Base-by-base conservation (phyloP, 352 stramenopile species). In the Phytophthora podocarpi region DNA sequence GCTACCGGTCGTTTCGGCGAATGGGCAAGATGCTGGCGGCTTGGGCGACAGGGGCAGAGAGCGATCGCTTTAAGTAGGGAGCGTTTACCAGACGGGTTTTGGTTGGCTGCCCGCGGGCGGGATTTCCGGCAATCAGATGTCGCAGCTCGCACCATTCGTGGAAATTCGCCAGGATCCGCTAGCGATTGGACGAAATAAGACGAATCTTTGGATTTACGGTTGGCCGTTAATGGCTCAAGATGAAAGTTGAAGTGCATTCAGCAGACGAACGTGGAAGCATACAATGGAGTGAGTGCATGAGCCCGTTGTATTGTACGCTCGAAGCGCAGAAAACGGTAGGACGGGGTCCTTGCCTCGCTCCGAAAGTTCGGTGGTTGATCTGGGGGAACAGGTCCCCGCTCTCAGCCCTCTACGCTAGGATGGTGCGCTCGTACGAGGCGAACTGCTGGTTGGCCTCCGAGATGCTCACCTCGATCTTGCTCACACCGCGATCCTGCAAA, bases 401-500 rank as follows among this genome's bases (percentile, higher is more conserved):
- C 49, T 47, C 46, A 45, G 30, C 23, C 9, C n/a, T 49, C 31
- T 80, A 86, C 28, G 67, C 67, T 27, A 89, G 47, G 49, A 95
- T 85, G 27, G 71, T 76, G 59, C 84, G 82, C 57, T 94, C 85
- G 61, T 92, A 93, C 20, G 83, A 85, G 9, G 87, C 87, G 52
- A 94, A 87, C 60, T 99, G 96, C 58, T 96, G 89, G 24, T 87
- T 75, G 28, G 92, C 91, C 66, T 99, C 96, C 18, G 91, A 94
- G 59, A 98, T 97, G 67, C 86, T 97, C 24, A 98, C 87, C 76
- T 99, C 93, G 62, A 99, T 85, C 69, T 94, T 96, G 20, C 75
- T 77, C 28, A 86, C 87, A 15, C 86, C 83, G 13, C 87, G 87
- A n/a, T 89, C 80, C 78, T 90, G 51, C 27, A 59, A 31, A 27